These are phyloP conservation scores for Neopestalotiopsis clavispora DNA, from an alignment of 2,329 filamentous ascomycete species.

Conservation along the genomic window DNA sequence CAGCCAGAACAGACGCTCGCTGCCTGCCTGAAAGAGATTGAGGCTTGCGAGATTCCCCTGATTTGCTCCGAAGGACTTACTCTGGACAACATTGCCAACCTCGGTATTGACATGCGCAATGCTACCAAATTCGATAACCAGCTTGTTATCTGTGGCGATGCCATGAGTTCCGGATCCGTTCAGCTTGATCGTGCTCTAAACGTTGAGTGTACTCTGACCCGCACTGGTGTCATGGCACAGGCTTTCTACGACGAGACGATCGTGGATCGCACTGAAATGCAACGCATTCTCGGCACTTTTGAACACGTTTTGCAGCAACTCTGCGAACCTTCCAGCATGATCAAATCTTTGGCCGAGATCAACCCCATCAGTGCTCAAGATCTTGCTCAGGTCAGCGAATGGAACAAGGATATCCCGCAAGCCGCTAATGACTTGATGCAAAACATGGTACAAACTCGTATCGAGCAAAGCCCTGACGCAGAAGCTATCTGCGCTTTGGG, in stretches of 20 bases:
- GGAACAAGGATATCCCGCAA: constrained; percentile 15
- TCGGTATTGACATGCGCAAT: constrained; percentile 15
- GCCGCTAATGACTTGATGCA: constrained; percentile 12
- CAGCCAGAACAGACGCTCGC: constrained; percentile 7
- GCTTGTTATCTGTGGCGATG: constrained; percentile 14
- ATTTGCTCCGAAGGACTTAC: neutral
- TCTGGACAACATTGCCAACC: constrained; percentile 13
- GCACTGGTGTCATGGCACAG: constrained; percentile 12
- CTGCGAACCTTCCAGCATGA: constrained; percentile 11
- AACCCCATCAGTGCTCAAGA: constrained; percentile 11
- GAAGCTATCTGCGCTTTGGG: constrained; percentile 16
- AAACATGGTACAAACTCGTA: neutral
- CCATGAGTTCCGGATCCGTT: constrained; percentile 9
- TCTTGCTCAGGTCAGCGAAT: constrained; percentile 5
- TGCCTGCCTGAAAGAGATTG: neutral
- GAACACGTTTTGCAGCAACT: constrained; percentile 11
- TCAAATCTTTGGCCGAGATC: constrained; percentile 8
- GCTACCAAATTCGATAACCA: constrained; percentile 18
- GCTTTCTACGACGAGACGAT: constrained; percentile 14
- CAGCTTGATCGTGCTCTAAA: constrained; percentile 13
- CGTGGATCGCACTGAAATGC: constrained; percentile 15
- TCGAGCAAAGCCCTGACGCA: constrained; percentile 2
- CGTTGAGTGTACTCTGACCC: constrained; percentile 12
- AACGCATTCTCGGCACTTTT: constrained; percentile 16
- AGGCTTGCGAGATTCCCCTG: neutral